Conservation (phyloP, 2,329 filamentous ascomycete genomes). For the Fusarium dimerum region DNA sequence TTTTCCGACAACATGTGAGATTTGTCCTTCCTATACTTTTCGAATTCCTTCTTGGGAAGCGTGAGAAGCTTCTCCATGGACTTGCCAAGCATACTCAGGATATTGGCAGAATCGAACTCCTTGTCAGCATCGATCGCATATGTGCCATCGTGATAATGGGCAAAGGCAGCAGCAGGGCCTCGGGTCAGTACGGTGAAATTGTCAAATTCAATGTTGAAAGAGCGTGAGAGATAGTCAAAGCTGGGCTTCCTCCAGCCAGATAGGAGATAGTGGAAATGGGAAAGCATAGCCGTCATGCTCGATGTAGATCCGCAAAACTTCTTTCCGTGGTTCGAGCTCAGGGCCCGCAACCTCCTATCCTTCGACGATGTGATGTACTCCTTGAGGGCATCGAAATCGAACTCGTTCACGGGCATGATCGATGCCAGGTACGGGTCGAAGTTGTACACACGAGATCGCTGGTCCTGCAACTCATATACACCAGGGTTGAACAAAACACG, state of each 20-base stretch:
- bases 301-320: slow-evolving; percentile 95
- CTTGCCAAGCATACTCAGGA: slow-evolving; percentile 89
- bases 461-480: slow-evolving; percentile 89
- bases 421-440: slow-evolving; percentile 92
- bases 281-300: slow-evolving; percentile 85
- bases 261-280: slow-evolving; percentile 90
- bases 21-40: slow-evolving; percentile 73
- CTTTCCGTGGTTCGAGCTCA: slow-evolving; percentile 66
- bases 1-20: slow-evolving; percentile 67
- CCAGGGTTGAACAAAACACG: slow-evolving; percentile 94
- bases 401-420: slow-evolving; percentile 92
- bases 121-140: slow-evolving; percentile 98
- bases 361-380: slow-evolving; percentile 90
- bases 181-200: slow-evolving; percentile 73
- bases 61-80: slow-evolving; percentile 97
- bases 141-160: slow-evolving; percentile 77
- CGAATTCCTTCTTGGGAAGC: slow-evolving; percentile 76
- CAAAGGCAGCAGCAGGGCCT: slow-evolving; percentile 76
- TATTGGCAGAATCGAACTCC: slow-evolving; percentile 79
- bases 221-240: slow-evolving; percentile 63
- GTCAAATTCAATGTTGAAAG: slow-evolving; percentile 61
- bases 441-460: slow-evolving; percentile 85
- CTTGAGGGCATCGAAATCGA: slow-evolving; percentile 85
- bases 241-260: slow-evolving; percentile 80
- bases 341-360: slow-evolving; percentile 68